phyloP scores from a whole-genome alignment of 2,329 filamentous ascomycete genomes.

The Diaporthe longicolla region DNA sequence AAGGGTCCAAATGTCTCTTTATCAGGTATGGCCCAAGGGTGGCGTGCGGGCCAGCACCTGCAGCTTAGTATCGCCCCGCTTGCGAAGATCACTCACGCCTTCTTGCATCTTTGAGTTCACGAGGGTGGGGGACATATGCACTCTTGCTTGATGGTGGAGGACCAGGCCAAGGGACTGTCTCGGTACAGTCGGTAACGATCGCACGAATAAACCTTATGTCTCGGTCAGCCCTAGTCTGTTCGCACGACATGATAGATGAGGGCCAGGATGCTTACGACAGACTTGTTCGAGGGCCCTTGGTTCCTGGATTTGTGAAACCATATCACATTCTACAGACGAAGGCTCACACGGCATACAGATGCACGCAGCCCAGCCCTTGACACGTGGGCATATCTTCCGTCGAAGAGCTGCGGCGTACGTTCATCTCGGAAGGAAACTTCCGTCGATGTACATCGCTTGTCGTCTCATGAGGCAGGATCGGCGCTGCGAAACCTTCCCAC shows the following conservation, averaged over 20 bases:
- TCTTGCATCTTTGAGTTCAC: not conserved
- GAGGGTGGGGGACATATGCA: too few species aligned
- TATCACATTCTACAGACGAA: not conserved
- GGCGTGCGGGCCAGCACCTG: not conserved
- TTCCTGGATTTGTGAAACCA: conserved; percentile 15
- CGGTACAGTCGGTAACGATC: conserved; percentile 3
- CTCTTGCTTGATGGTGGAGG: not conserved
- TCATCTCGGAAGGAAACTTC: conserved; percentile 3
- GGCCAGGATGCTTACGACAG: not conserved
- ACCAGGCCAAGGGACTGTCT: not conserved
- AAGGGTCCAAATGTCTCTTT: conserved; percentile 5
- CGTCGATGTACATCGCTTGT: not conserved
- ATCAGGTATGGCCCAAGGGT: not conserved
- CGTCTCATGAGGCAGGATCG: conserved; percentile 4
- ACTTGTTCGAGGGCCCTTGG: not conserved
- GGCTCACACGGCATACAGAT: not conserved
- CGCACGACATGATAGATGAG: conserved; percentile 7
- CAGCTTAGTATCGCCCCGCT: not conserved
- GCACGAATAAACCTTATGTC: conserved; percentile 6
- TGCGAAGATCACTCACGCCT: not conserved
- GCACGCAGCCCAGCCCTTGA: not conserved
- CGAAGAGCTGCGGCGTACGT: not conserved
- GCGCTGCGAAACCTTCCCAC: conserved; percentile 1
- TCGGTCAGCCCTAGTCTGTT: conserved; percentile 25
- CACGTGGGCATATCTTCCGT: not conserved